phyloP scores from a whole-genome alignment of 2,329 filamentous ascomycete genomes.

The Hymenoscyphus fraxineus region DNA sequence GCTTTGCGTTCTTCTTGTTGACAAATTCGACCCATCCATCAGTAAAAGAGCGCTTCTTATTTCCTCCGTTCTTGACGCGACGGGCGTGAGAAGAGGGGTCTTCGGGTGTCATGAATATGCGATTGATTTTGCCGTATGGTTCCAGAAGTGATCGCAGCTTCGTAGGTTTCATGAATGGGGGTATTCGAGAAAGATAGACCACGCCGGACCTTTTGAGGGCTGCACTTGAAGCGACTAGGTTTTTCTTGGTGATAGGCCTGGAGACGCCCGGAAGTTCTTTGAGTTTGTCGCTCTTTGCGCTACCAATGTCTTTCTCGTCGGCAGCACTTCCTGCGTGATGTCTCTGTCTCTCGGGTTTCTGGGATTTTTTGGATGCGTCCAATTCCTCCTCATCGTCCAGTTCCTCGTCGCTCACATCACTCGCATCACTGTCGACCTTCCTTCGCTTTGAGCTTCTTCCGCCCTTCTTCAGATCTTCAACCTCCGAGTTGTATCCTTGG shows the following conservation, averaged over 20 bases:
- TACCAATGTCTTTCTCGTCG: slow-evolving; percentile 16
- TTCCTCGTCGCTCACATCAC: slow-evolving; percentile 36
- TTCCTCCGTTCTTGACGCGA: slow-evolving; percentile 69
- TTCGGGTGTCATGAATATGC: slow-evolving; percentile 76
- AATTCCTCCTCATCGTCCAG: slow-evolving; percentile 34
- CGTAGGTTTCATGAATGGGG: slow-evolving; percentile 82
- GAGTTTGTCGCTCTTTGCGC: slow-evolving; percentile 24
- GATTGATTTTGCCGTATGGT: slow-evolving; percentile 71
- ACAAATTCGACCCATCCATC: slow-evolving; percentile 87
- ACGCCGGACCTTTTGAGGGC: slow-evolving; percentile 73
- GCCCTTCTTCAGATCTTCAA: slow-evolving; percentile 62
- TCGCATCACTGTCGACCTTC: slow-evolving; percentile 47
- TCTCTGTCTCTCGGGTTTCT: slow-evolving; percentile 17
- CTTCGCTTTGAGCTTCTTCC: slow-evolving; percentile 59
- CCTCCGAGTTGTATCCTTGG: slow-evolving; percentile 63
- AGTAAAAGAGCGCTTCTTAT: slow-evolving; percentile 76
- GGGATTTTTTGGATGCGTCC: slow-evolving; percentile 23
- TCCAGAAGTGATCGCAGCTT: slow-evolving; percentile 73
- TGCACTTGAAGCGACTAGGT: slow-evolving; percentile 60
- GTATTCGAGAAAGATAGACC: slow-evolving; percentile 77
- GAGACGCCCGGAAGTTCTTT: slow-evolving; percentile 46
- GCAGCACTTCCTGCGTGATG: slow-evolving; percentile 8
- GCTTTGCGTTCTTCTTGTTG: slow-evolving; percentile 71
- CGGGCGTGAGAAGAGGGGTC: slow-evolving; percentile 62
- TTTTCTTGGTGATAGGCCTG: slow-evolving; percentile 60